Evolutionary conservation across 2,329 filamentous ascomycete species (phyloP).

Genomic region (Fusarium sp.): DNA sequence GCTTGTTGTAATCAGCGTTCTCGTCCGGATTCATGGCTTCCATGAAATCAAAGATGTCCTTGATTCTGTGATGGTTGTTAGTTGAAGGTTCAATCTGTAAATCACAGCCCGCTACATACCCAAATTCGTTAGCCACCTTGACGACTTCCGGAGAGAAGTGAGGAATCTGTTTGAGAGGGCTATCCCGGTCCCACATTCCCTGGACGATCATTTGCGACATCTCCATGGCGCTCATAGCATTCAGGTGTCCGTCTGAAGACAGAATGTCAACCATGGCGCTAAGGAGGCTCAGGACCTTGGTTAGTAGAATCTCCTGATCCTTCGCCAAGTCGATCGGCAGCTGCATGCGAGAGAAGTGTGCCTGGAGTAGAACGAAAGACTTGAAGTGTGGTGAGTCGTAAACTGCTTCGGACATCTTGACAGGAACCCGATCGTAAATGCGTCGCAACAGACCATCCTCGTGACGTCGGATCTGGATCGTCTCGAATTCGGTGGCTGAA

Average conservation of each 20-base stretch:
- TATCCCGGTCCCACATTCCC: constrained; percentile 98
- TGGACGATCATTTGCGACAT: constrained; percentile 99
- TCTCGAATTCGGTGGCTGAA: constrained; percentile 95
- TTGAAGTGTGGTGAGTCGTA: constrained; percentile 99
- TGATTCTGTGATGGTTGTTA: constrained; percentile 69
- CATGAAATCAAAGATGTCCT: constrained; percentile 98
- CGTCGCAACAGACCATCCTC: constrained; percentile 88
- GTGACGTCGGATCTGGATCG: constrained; percentile 92
- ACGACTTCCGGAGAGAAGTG: constrained; percentile 89
- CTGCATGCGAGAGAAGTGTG: constrained; percentile 97
- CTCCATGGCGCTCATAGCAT: constrained; percentile 98
- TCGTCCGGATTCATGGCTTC: constrained; percentile 97
- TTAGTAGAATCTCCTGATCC: constrained; percentile 89
- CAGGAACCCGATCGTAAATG: constrained; percentile 93
- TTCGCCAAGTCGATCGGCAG: constrained; percentile 94
- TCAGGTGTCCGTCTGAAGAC: constrained; percentile 94
- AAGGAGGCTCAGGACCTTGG: constrained; percentile 86
- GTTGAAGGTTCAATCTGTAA: constrained; percentile 23
- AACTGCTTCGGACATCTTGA: constrained; percentile 89
- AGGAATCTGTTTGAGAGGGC: constrained; percentile 95
- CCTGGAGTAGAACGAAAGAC: constrained; percentile 95
- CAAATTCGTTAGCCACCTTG: constrained; percentile 82
- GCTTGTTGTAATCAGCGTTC: constrained; percentile 80
- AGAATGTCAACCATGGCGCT: constrained; percentile 95
- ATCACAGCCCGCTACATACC: constrained; percentile 60